Percentiles rank a stretch among this genome's conserved stretches.
Conservation (phyloP, 164 flowering plant species). For the Aristolochia californica region DNA sequence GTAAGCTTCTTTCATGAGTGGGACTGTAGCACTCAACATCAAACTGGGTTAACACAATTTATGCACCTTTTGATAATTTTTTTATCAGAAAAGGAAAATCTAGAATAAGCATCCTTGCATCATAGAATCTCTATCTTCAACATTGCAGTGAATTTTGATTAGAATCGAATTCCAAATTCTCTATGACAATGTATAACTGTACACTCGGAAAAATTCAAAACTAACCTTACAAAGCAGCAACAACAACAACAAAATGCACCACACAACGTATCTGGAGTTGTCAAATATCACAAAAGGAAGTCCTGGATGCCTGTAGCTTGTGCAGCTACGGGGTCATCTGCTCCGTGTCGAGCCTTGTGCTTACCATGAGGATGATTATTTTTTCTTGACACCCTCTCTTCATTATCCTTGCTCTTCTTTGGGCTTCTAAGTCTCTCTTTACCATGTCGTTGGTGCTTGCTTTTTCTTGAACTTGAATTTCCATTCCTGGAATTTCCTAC, state of each 20-base stretch:
- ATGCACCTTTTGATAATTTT: too few relatives aligned
- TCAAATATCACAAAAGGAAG: conserved; percentile 47
- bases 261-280: neutral
- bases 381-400: conserved; percentile 36
- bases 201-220: too few relatives aligned
- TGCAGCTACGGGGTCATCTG: conserved; percentile 32
- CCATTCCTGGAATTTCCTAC: conserved; percentile 19
- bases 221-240: too few relatives aligned
- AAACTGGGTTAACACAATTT: too few relatives aligned
- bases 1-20: too few relatives aligned
- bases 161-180: too few relatives aligned
- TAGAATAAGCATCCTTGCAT: too few relatives aligned
- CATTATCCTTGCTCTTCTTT: conserved; percentile 26
- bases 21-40: too few relatives aligned
- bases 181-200: too few relatives aligned
- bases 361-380: conserved; percentile 40
- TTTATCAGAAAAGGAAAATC: too few relatives aligned
- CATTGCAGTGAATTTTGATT: too few relatives aligned
- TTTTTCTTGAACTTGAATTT: conserved; percentile 34
- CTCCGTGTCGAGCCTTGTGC: conserved; percentile 43
- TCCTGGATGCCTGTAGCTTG: conserved; percentile 66
- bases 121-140: too few relatives aligned
- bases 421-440: conserved; percentile 44
- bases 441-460: conserved; percentile 34
- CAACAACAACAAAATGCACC: neutral